These are phyloP conservation scores for Nitzschia sp. DNA, from an alignment of 108 stramenopile species.

Conservation along the genomic window DNA sequence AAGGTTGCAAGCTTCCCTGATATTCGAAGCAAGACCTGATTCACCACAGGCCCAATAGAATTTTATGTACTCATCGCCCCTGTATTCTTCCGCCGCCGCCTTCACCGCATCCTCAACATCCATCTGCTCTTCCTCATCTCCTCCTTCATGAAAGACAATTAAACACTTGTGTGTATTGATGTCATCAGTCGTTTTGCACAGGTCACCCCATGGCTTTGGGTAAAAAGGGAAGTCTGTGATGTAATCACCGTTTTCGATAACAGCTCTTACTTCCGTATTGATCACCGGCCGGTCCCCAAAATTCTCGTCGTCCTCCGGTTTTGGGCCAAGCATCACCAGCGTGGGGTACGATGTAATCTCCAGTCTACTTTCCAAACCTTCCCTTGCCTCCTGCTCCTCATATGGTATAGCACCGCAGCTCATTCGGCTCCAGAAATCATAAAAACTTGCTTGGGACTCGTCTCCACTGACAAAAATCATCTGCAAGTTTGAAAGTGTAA, in stretches of 20 bases:
- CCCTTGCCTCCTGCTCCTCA: conserved; percentile 49
- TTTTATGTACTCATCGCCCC: conserved; percentile 46
- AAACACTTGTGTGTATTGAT: conserved; percentile 60
- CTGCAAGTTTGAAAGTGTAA: no score
- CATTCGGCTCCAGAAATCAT: conserved; percentile 57
- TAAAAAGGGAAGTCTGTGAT: conserved; percentile 67
- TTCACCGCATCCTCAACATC: conserved; percentile 52
- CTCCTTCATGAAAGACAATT: conserved; percentile 60
- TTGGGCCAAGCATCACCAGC: conserved; percentile 56
- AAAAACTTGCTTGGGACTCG: conserved; percentile 53
- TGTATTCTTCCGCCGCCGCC: conserved; percentile 44
- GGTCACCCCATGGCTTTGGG: conserved; percentile 64
- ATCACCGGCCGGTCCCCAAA: conserved; percentile 54
- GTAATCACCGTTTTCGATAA: conserved; percentile 55
- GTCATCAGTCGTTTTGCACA: conserved; percentile 56
- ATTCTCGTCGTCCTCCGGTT: conserved; percentile 23
- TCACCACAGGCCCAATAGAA: conserved; percentile 52
- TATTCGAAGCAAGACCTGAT: conserved; percentile 31
- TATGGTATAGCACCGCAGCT: conserved; percentile 69
- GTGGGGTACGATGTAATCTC: conserved; percentile 64
- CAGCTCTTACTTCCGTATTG: conserved; percentile 51
- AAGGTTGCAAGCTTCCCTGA: conserved; percentile 46
- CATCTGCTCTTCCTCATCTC: conserved; percentile 64
- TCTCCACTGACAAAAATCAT: conserved; percentile 81
- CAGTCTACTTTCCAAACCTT: conserved; percentile 44